A percentile compares a stretch with the other conserved stretches of the same genome.
Evolutionary conservation across 1,139 yeast species (phyloP).

Genomic region (Geotrichum carabidarum): DNA sequence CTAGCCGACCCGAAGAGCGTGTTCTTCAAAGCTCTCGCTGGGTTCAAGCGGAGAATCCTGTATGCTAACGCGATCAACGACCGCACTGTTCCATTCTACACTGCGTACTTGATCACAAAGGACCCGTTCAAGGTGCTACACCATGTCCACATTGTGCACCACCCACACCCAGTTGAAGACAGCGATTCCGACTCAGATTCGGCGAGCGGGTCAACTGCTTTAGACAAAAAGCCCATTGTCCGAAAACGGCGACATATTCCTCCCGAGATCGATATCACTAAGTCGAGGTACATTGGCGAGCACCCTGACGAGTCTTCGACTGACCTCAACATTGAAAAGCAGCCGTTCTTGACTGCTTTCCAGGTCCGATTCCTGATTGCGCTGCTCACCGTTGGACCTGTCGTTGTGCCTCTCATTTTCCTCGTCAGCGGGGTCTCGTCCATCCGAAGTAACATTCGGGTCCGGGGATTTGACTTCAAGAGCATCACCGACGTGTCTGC

Average conservation of each 20-base stretch:
- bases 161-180: neutral
- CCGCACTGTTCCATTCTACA: conserved; percentile 54
- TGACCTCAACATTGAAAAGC: conserved; percentile 8
- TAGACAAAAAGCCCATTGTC: conserved; percentile 6
- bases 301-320: conserved; percentile 19
- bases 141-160: conserved; percentile 25
- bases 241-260: conserved; percentile 13
- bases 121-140: conserved; percentile 44
- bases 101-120: conserved; percentile 45
- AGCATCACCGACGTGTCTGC: conserved; percentile 1
- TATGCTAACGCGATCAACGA: conserved; percentile 78
- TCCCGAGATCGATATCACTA: conserved; percentile 29
- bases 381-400: conserved; percentile 24
- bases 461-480: conserved; percentile 19
- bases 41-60: conserved; percentile 53
- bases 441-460: conserved; percentile 26
- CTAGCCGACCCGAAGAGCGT: conserved; percentile 53
- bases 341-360: neutral
- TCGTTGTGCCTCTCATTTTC: conserved; percentile 28
- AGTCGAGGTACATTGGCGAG: conserved; percentile 22
- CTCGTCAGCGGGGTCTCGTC: conserved; percentile 27
- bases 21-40: conserved; percentile 52
- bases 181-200: neutral
- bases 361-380: conserved; percentile 23
- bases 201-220: neutral